These are phyloP conservation scores for Pythium utonaiense DNA, from an alignment of 352 stramenopile genomes.

Conservation along the genomic window DNA sequence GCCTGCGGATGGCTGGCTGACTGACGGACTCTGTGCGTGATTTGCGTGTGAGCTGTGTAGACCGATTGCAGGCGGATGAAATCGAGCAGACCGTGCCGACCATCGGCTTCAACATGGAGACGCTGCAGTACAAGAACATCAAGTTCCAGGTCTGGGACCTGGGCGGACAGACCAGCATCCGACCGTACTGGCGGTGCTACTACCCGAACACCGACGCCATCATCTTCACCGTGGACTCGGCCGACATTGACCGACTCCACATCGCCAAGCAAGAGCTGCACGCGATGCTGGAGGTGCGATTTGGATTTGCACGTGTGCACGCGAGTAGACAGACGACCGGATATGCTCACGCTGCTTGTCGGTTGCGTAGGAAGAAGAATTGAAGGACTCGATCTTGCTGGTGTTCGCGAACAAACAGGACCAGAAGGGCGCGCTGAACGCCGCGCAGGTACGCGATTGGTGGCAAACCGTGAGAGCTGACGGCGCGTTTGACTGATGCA, in stretches of 20 bases:
- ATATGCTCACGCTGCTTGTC: background rate
- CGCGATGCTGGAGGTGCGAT: constrained; percentile 93
- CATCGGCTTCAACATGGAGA: constrained; percentile 98
- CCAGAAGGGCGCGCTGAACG: constrained; percentile 92
- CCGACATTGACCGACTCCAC: constrained; percentile 95
- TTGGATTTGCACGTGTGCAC: background rate
- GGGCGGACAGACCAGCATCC: constrained; percentile 99
- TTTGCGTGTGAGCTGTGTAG: constrained; percentile 25
- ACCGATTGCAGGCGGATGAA: constrained; percentile 88
- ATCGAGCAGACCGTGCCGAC: constrained; percentile 99
- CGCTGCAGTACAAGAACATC: constrained; percentile 90
- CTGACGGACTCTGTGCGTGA: background rate
- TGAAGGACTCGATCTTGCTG: constrained; percentile 98
- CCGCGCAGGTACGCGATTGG: constrained; percentile 58
- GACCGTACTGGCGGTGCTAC: constrained; percentile 99
- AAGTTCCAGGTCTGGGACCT: constrained; percentile 99
- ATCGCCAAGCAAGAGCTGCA: constrained; percentile 98
- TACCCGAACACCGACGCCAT: constrained; percentile 99
- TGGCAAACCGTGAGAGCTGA: no score
- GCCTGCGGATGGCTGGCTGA: background rate
- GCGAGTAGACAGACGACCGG: background rate
- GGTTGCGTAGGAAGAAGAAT: constrained; percentile 92
- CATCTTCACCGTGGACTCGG: constrained; percentile 96
- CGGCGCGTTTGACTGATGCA: no score
- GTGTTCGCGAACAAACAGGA: constrained; percentile 99